phyloP scores from a whole-genome alignment of 345 rosid species.

The Alliaria petiolata region DNA sequence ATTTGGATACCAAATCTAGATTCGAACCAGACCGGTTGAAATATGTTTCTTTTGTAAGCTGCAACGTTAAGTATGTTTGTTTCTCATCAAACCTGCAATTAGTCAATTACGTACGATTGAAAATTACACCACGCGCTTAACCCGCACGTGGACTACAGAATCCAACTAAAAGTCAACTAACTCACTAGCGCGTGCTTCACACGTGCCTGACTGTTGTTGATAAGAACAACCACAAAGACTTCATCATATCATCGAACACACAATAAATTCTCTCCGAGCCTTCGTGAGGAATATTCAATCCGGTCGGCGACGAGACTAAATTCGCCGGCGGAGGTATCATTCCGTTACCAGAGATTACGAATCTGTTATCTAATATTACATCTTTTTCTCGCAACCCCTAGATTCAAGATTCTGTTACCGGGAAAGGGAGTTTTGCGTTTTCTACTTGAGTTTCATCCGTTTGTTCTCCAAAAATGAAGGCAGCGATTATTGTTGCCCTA shows the following conservation, averaged over 20 bases:
- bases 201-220: background rate
- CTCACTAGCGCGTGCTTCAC: conserved; percentile 8
- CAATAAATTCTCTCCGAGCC: background rate
- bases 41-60: too few relatives aligned
- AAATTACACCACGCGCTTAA: conserved; percentile 4
- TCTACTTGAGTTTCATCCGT: too few relatives aligned
- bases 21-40: background rate
- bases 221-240: background rate
- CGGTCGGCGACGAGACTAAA: background rate
- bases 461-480: background rate
- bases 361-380: background rate
- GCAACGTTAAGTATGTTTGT: background rate
- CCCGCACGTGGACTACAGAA: background rate
- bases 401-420: background rate
- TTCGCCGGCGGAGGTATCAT: conserved; percentile 7
- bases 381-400: conserved; percentile 6
- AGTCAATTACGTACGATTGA: background rate
- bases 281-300: too few relatives aligned
- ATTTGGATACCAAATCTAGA: too few relatives aligned
- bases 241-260: background rate
- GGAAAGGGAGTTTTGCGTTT: background rate
- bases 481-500: conserved; percentile 9
- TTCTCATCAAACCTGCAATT: background rate
- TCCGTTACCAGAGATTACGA: background rate
- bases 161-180: conserved; percentile 6